Percentiles rank a stretch among this genome's conserved stretches.
Conservation (phyloP, 2,329 filamentous ascomycete genomes). For the Teratosphaeria pseudoeucalypti region DNA sequence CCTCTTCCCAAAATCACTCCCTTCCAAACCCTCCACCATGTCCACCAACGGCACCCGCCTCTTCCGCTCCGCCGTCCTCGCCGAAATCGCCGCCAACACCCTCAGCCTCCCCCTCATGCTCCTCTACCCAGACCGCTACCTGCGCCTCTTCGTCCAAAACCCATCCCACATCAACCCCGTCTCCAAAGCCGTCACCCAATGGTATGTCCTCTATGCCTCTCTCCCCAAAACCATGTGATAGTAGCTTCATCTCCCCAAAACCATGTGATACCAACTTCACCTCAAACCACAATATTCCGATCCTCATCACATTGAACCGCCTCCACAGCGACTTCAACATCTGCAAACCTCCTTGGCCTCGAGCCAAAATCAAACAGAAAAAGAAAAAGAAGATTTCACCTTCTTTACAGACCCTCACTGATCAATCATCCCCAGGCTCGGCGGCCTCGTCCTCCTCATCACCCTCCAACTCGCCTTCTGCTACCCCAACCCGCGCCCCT, state of each 20-base stretch:
- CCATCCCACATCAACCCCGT: conserved; percentile 15
- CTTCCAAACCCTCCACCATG: conserved; percentile 3
- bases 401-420: neutral
- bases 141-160: conserved; percentile 12
- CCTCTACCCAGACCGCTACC: conserved; percentile 12
- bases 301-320: too few relatives aligned
- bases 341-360: too few relatives aligned
- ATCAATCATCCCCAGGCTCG: conserved; percentile 6
- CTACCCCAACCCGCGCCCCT: conserved; percentile 13
- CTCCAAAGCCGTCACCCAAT: conserved; percentile 12
- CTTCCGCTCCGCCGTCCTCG: conserved; percentile 18
- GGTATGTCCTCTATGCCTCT: conserved; percentile 2
- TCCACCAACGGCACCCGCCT: conserved; percentile 9
- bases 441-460: conserved; percentile 13
- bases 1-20: neutral
- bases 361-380: neutral
- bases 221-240: neutral
- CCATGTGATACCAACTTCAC: too few relatives aligned
- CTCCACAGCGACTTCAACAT: too few relatives aligned
- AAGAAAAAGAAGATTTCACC: neutral
- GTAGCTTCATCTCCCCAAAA: too few relatives aligned
- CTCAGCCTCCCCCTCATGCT: conserved; percentile 10
- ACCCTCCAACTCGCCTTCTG: conserved; percentile 18
- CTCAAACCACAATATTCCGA: too few relatives aligned
- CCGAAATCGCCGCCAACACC: conserved; percentile 18